These are phyloP conservation scores for Diophrys appendiculata DNA, from an alignment of 73 alveolate species.

Conservation along the genomic window DNA sequence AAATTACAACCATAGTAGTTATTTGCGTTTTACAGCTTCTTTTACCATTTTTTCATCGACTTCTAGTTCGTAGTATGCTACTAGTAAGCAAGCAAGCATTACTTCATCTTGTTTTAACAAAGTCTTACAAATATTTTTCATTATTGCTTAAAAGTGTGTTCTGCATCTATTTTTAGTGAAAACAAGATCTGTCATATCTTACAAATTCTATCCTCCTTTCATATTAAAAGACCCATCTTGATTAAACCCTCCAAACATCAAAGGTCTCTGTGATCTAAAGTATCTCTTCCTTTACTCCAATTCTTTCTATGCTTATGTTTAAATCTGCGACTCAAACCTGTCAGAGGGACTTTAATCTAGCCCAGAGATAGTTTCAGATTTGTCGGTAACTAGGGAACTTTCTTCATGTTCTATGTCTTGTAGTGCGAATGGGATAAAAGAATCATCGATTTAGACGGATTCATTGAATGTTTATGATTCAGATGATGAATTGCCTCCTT, in stretches of 20 bases:
- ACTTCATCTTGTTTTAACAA: constrained; percentile 17
- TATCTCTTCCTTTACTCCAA: neutral
- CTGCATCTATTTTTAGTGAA: constrained; percentile 7
- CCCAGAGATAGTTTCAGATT: neutral
- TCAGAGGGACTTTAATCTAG: neutral
- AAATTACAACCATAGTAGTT: constrained; percentile 22
- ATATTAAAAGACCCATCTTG: neutral
- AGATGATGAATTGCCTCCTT: constrained; percentile 4
- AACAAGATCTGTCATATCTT: neutral
- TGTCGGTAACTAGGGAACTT: neutral
- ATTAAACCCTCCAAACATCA: neutral
- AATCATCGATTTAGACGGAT: neutral
- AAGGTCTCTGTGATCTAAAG: neutral
- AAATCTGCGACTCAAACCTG: neutral
- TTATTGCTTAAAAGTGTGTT: constrained; percentile 14
- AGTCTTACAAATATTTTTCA: constrained; percentile 23
- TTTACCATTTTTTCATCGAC: constrained; percentile 24
- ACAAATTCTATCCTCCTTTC: too few relatives aligned
- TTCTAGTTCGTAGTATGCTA: constrained; percentile 39
- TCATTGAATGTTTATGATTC: neutral
- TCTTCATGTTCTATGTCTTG: neutral
- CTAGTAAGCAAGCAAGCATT: constrained; percentile 26
- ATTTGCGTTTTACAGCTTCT: constrained; percentile 11
- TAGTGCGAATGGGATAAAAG: neutral
- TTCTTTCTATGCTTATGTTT: neutral